These are phyloP conservation scores for Talaromyces sp. DNA, from an alignment of 2,329 filamentous ascomycete species.

Conservation along the genomic window DNA sequence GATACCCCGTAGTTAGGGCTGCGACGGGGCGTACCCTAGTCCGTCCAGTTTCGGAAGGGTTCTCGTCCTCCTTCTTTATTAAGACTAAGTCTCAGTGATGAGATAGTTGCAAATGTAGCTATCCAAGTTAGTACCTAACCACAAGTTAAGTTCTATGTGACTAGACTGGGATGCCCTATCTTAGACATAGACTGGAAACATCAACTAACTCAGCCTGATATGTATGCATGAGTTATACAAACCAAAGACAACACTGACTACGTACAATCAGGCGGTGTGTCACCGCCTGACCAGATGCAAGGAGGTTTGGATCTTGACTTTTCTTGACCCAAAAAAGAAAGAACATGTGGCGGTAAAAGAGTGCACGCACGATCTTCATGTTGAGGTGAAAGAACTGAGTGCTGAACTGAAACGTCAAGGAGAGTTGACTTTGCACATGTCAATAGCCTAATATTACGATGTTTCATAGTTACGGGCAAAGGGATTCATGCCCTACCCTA, in stretches of 20 bases:
- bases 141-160: no score
- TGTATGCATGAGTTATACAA: not conserved
- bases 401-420: no score
- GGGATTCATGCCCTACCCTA: no score
- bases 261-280: slow-evolving; percentile 1
- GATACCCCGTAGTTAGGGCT: not conserved
- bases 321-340: no score
- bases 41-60: not conserved
- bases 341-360: slow-evolving; percentile 1
- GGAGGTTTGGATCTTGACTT: not conserved
- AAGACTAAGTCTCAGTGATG: no score
- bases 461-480: no score
- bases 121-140: no score
- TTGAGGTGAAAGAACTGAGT: no score
- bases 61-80: not conserved
- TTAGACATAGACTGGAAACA: not conserved
- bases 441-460: no score
- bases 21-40: not conserved
- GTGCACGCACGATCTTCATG: no score
- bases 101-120: no score
- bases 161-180: not conserved
- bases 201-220: not conserved
- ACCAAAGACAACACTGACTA: not conserved
- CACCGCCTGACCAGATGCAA: not conserved
- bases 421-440: no score